Conservation (phyloP, 768 basidiomycete species). For the Leccinum rimulosum region DNA sequence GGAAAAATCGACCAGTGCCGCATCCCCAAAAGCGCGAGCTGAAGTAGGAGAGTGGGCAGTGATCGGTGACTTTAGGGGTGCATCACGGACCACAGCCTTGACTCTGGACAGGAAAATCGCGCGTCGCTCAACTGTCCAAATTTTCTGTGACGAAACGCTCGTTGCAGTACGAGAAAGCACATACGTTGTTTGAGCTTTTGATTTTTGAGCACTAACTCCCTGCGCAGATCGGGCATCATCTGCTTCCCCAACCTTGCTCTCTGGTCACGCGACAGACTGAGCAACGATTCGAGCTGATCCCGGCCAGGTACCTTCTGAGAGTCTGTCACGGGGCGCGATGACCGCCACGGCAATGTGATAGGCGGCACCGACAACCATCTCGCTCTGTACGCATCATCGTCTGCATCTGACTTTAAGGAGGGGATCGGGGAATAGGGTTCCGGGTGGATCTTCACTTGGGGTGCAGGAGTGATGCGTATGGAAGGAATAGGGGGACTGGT, state of each 20-base stretch:
- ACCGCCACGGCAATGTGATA: constrained; percentile 32
- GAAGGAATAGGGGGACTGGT: constrained; percentile 50
- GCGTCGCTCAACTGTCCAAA: constrained; percentile 62
- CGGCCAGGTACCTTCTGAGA: constrained; percentile 54
- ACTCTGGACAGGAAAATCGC: constrained; percentile 75
- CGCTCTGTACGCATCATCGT: constrained; percentile 57
- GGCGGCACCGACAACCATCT: constrained; percentile 51
- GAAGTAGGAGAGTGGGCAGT: constrained; percentile 69
- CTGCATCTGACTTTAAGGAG: constrained; percentile 28
- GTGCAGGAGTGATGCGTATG: constrained; percentile 69
- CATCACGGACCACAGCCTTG: constrained; percentile 57
- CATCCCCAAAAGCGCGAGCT: constrained; percentile 50
- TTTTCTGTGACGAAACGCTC: neutral
- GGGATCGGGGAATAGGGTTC: constrained; percentile 68
- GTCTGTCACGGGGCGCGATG: constrained; percentile 42
- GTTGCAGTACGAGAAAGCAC: constrained; percentile 22
- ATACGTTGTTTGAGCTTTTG: constrained; percentile 75
- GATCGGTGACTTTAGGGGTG: constrained; percentile 66
- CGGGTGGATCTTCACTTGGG: constrained; percentile 30
- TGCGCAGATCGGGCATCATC: constrained; percentile 59
- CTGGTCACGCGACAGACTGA: constrained; percentile 59
- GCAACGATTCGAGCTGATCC: constrained; percentile 61
- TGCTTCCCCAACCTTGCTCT: constrained; percentile 45
- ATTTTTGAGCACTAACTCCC: constrained; percentile 69
- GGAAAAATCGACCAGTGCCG: neutral